Percentiles rank a stretch among this genome's conserved stretches.
These are phyloP conservation scores for Acanthamoeba lenticulata DNA, from an alignment of 208 protist species.

Conservation along the genomic window DNA sequence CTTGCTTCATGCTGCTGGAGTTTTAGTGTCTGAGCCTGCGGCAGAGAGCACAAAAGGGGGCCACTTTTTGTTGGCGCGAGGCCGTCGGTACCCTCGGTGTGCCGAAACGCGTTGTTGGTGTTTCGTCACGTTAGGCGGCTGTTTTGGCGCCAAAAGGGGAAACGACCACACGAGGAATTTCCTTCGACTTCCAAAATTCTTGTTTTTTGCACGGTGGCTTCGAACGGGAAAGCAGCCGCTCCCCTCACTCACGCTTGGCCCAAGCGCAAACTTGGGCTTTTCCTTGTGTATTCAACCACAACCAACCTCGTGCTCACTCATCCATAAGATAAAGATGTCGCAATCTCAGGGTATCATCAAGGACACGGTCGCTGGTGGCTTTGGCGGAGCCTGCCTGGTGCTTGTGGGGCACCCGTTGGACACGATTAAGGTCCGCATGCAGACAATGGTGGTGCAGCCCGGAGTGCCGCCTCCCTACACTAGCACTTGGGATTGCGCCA, in stretches of 20 bases:
- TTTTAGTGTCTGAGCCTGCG: no score
- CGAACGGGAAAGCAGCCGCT: neutral
- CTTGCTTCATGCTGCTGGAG: no score
- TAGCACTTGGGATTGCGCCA: conserved; percentile 75
- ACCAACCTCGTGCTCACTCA: neutral
- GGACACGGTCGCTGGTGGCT: conserved; percentile 69
- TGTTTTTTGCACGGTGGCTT: neutral
- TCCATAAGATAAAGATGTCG: neutral
- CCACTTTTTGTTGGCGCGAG: neutral
- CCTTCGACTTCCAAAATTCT: neutral
- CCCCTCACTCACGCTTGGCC: neutral
- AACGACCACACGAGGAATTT: neutral
- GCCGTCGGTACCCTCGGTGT: no score
- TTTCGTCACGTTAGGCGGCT: neutral
- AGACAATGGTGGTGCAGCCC: conserved; percentile 66
- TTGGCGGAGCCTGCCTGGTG: conserved; percentile 78
- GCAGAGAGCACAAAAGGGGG: no score
- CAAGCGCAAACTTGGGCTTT: neutral
- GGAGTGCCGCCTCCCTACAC: conserved; percentile 71
- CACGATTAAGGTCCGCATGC: conserved; percentile 82
- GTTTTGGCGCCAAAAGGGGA: neutral
- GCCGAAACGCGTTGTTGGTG: neutral
- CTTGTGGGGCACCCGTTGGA: conserved; percentile 81
- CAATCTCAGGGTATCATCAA: conserved; percentile 23
- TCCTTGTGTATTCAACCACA: neutral